A percentile compares a stretch with the other conserved stretches of the same genome.
Evolutionary conservation across 768 basidiomycete species (phyloP).

Genomic region (Gautieria morchelliformis): DNA sequence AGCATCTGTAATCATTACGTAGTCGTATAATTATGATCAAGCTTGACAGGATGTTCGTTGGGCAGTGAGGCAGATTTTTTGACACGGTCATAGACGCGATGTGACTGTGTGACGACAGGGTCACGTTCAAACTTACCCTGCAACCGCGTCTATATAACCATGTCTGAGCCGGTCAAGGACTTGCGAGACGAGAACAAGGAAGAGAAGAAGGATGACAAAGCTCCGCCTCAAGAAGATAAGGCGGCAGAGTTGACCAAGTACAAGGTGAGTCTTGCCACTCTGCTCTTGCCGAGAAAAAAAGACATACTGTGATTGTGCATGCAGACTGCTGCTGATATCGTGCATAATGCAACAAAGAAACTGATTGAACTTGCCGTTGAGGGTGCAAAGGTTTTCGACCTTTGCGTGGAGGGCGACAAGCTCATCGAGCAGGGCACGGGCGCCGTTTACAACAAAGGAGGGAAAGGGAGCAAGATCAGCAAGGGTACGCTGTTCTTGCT

Average conservation of each 20-base stretch:
- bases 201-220: conserved; percentile 24
- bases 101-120: not conserved
- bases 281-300: conserved; percentile 14
- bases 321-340: conserved; percentile 87
- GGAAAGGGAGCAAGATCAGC: conserved; percentile 78
- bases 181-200: conserved; percentile 27
- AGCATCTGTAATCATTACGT: no score
- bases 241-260: conserved; percentile 75
- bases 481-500: conserved; percentile 53
- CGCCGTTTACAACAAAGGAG: conserved; percentile 80
- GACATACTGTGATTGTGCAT: conserved; percentile 1
- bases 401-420: conserved; percentile 90
- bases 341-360: conserved; percentile 75
- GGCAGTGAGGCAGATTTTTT: no score
- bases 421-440: conserved; percentile 80
- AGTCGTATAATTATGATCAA: not conserved
- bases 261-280: conserved; percentile 43
- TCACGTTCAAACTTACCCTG: not conserved
- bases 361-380: conserved; percentile 67
- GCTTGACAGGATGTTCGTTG: not conserved
- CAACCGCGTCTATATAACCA: conserved; percentile 17
- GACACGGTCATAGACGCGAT: no score
- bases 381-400: conserved; percentile 78
- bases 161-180: conserved; percentile 42
- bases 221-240: conserved; percentile 34